Evolutionary conservation across 176 grass and related monocot species (phyloP), one percentile per base, ranked within the genome.

Genomic region (Carex pumila): DNA sequence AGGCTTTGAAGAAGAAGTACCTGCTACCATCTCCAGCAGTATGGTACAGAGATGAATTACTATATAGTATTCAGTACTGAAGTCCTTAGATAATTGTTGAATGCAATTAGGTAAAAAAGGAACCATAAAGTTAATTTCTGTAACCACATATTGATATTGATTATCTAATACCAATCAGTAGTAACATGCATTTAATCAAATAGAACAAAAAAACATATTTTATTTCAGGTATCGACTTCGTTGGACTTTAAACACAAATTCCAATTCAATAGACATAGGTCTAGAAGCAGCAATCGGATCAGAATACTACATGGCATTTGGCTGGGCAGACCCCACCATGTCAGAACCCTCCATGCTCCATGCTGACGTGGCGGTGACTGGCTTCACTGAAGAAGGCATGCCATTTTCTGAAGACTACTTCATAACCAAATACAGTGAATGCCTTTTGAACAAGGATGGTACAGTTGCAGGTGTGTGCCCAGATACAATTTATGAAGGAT

Each of bases 281-380:
- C 86, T 98, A 22, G 95, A 98, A 85, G 92, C 92, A 2, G 77
- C 88, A 0, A 62, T 90, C 12, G 91, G 95, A 36, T 94, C 95
- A 3, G 89, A 98, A 84, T 95, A 95, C 89, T 95, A 98, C 81
- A 89, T 98, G 89, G 91, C 91, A 57, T 95, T 98, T 75, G 95
- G 95, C 58, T 98, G 95, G 95, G 88, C 91, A 1, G 49, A 82
- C 7, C 89, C 95, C 12, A 68, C 47, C 12, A n/a, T 65, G 69
- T 83, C 75, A 4, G 29, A 86, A 0, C 91, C 87, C 9, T 87
- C 91, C 80, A 90, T 98, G 89, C 80, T 92, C 80, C 86, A 92
- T 63, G 80, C 92, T 53, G 95, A 98, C 57, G 86, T 95, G 41
- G 62, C 91, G n/a, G 82, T 98, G 29, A 54, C 91, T 0, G 95